These are phyloP conservation scores for Globisporangium megalacanthum DNA, from an alignment of 352 stramenopile species.

Conservation along the genomic window DNA sequence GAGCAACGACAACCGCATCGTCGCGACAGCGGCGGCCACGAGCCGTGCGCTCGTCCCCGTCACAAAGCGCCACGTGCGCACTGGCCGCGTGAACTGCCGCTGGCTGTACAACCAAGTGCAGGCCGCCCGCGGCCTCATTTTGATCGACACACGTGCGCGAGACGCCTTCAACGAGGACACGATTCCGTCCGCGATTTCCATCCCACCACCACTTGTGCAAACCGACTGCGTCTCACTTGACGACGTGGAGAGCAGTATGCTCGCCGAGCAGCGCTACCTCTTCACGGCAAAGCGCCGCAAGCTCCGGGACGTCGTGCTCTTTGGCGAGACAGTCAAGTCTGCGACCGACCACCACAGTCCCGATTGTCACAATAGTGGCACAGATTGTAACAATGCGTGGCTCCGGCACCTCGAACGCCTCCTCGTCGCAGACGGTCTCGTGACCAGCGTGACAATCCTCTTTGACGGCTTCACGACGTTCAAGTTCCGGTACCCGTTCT, in stretches of 20 bases:
- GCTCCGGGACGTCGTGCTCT: conserved; percentile 73
- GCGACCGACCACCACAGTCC: neutral
- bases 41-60: neutral
- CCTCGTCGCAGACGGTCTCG: conserved; percentile 69
- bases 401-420: conserved; percentile 51
- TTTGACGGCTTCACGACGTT: conserved; percentile 82
- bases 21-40: neutral
- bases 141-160: conserved; percentile 61
- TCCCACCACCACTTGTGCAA: conserved; percentile 55
- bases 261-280: conserved; percentile 64
- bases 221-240: conserved; percentile 30
- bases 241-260: conserved; percentile 43
- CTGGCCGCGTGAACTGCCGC: conserved; percentile 63
- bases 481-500: conserved; percentile 83
- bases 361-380: conserved; percentile 1
- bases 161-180: conserved; percentile 62
- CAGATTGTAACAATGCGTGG: conserved; percentile 30
- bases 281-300: conserved; percentile 73
- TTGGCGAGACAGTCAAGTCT: conserved; percentile 61
- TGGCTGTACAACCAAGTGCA: conserved; percentile 87
- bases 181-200: conserved; percentile 70
- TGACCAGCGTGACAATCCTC: conserved; percentile 71
- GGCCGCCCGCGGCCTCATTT: conserved; percentile 61
- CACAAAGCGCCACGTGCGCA: conserved; percentile 52
- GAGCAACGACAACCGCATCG: neutral